Conservation (phyloP, 345 rosid genomes). For the Eucalyptus pauciflora region DNA sequence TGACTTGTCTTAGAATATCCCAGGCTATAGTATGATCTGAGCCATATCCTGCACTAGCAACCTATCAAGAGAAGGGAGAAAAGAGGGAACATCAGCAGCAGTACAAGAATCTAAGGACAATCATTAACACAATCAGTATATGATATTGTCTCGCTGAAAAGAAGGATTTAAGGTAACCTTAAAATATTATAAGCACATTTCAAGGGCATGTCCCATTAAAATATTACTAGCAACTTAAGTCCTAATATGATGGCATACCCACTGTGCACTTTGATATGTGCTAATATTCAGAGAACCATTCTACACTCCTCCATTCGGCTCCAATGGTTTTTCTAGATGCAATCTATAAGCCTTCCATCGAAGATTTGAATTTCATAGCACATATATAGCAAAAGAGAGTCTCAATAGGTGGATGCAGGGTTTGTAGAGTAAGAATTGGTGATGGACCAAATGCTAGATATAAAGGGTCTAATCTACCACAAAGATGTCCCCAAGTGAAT, state of each 20-base stretch:
- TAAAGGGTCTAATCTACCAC: neutral
- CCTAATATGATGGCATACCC: neutral
- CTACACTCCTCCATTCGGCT: neutral
- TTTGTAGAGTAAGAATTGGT: neutral
- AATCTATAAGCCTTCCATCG: neutral
- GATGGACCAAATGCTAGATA: neutral
- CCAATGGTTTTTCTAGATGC: neutral
- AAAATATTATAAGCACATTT: neutral
- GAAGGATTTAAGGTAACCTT: neutral
- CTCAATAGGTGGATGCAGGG: neutral
- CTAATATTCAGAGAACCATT: neutral
- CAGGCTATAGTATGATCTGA: slow-evolving; percentile 43
- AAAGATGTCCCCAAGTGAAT: neutral
- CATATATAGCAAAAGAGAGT: neutral
- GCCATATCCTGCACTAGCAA: slow-evolving; percentile 81
- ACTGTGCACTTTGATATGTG: neutral
- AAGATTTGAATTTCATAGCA: neutral
- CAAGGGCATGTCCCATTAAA: neutral
- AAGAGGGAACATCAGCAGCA: neutral
- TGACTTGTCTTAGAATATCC: slow-evolving; percentile 46
- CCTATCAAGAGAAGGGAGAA: slow-evolving; percentile 24
- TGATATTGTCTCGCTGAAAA: neutral
- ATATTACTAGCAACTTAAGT: neutral
- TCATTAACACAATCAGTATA: neutral
- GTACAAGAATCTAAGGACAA: neutral